phyloP scores from a whole-genome alignment of 176 grass and related monocot genomes.

The Pharus latifolius region DNA sequence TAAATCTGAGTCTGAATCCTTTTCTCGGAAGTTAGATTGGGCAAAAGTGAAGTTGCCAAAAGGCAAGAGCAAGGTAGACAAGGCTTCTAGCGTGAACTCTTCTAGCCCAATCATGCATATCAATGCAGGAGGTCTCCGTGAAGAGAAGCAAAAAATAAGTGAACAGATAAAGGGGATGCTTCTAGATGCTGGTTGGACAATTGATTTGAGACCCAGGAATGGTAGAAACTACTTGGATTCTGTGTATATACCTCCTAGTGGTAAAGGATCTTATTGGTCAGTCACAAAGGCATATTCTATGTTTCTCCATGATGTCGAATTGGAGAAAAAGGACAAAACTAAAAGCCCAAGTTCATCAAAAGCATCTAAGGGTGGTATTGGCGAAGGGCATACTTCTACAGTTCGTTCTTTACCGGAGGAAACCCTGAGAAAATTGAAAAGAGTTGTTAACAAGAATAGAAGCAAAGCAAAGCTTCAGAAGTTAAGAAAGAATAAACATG shows the following conservation, averaged over 20 bases:
- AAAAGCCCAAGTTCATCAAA: constrained; percentile 18
- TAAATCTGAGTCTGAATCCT: constrained; percentile 15
- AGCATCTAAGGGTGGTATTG: constrained; percentile 20
- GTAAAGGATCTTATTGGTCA: constrained; percentile 88
- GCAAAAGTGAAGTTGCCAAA: not conserved
- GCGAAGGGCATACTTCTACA: not conserved
- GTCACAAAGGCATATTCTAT: constrained; percentile 75
- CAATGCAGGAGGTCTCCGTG: constrained; percentile 1
- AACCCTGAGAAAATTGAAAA: constrained; percentile 55
- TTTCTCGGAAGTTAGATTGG: not conserved
- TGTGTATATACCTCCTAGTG: constrained; percentile 85
- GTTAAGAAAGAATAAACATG: constrained; percentile 26
- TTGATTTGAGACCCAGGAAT: constrained; percentile 78
- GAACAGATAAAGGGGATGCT: constrained; percentile 74
- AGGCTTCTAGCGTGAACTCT: not conserved
- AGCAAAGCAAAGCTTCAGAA: constrained; percentile 29
- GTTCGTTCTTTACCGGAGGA: constrained; percentile 51
- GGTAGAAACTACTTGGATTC: constrained; percentile 75
- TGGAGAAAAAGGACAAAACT: constrained; percentile 5
- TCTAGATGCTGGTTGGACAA: constrained; percentile 72
- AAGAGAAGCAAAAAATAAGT: constrained; percentile 67
- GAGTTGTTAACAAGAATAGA: constrained; percentile 55
- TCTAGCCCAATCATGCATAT: not conserved
- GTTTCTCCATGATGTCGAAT: constrained; percentile 29
- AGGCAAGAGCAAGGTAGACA: not conserved